A percentile compares a stretch with the other conserved stretches of the same genome.
Evolutionary conservation across 306 rosid genomes (phyloP).

Genomic region (Cajanus cajan): DNA sequence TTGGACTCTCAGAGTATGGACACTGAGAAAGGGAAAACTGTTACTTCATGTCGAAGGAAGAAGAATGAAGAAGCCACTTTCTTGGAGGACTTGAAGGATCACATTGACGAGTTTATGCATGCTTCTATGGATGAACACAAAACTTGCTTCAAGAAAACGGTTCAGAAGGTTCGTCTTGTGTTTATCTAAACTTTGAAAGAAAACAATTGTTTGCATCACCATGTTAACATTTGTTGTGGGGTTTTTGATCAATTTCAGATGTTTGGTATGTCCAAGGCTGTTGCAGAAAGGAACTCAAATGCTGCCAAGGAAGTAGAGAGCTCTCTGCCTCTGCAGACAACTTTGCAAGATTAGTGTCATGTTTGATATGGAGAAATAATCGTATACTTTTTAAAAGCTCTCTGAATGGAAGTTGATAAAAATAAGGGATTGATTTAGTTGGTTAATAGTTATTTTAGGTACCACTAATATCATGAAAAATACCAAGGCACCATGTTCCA

Average conservation of each 20-base stretch:
- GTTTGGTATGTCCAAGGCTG: constrained; percentile 79
- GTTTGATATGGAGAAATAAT: neutral
- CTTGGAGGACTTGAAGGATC: constrained; percentile 80
- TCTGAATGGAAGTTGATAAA: neutral
- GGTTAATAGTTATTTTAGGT: neutral
- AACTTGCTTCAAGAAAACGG: constrained; percentile 73
- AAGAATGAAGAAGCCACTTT: constrained; percentile 70
- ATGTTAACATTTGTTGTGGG: neutral
- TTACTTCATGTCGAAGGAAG: constrained; percentile 69
- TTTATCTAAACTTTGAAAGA: neutral
- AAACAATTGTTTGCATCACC: neutral
- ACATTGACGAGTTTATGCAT: constrained; percentile 72
- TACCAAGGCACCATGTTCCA: neutral
- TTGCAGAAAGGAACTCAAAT: constrained; percentile 52
- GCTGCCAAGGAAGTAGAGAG: constrained; percentile 65
- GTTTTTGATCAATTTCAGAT: constrained; percentile 49
- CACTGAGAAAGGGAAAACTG: constrained; percentile 34
- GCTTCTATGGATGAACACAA: constrained; percentile 92
- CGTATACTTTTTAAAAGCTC: neutral
- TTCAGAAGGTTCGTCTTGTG: constrained; percentile 50
- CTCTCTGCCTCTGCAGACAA: constrained; percentile 65
- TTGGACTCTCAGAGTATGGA: constrained; percentile 47
- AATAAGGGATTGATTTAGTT: neutral
- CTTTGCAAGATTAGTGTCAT: constrained; percentile 43
- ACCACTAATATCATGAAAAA: neutral